These are phyloP conservation scores for Primulina huaijiensis DNA, from an alignment of 257 asterid genomes.

Conservation along the genomic window DNA sequence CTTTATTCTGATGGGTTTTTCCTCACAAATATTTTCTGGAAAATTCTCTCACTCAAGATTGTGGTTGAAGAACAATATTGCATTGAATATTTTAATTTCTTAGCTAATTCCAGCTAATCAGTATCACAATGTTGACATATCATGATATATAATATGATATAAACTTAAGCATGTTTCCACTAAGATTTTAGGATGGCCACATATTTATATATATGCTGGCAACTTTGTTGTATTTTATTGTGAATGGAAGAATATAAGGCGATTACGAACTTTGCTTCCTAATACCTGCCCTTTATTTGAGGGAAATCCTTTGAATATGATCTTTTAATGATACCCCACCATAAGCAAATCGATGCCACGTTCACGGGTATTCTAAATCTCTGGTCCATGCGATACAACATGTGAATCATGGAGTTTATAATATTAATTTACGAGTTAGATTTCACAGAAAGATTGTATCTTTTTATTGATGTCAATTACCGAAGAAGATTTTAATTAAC, in stretches of 20 bases:
- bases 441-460: background rate
- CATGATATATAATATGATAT: conserved; percentile 15
- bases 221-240: background rate
- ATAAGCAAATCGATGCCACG: background rate
- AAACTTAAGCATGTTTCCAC: conserved; percentile 19
- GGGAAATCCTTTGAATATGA: background rate
- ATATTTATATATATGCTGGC: background rate
- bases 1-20: background rate
- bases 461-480: too few species aligned
- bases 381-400: background rate
- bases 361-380: background rate
- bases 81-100: background rate
- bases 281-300: background rate
- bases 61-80: background rate
- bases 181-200: conserved; percentile 1
- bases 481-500: too few species aligned
- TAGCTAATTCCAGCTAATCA: background rate
- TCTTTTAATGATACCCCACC: background rate
- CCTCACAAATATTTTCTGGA: background rate
- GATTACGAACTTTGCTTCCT: background rate
- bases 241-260: background rate
- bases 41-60: background rate
- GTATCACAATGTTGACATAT: conserved; percentile 18
- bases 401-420: background rate
- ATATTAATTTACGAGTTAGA: background rate